phyloP scores from a whole-genome alignment of 1,284 basidiomycete genomes.

The Microbotryomycetes sp. region DNA sequence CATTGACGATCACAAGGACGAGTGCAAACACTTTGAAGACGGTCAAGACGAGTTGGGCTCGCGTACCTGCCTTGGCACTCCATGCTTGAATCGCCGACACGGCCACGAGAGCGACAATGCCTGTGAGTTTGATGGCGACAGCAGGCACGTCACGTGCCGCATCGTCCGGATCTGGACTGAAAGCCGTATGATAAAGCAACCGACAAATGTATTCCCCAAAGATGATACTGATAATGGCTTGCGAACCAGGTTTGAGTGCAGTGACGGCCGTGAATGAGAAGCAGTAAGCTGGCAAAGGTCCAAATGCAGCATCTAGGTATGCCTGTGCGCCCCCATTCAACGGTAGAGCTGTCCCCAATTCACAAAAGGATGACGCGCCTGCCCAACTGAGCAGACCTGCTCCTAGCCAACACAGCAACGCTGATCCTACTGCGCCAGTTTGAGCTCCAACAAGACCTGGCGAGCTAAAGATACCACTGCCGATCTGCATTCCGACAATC shows the following conservation, averaged over 20 bases:
- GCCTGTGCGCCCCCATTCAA: constrained; percentile 74
- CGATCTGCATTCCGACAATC: constrained; percentile 27
- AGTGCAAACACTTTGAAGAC: constrained; percentile 63
- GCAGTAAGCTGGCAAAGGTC: constrained; percentile 48
- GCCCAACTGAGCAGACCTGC: constrained; percentile 75
- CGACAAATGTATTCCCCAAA: constrained; percentile 76
- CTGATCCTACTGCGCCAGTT: constrained; percentile 52
- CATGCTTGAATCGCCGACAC: constrained; percentile 72
- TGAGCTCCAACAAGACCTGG: constrained; percentile 70
- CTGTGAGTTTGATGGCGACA: constrained; percentile 78
- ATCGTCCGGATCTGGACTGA: constrained; percentile 33
- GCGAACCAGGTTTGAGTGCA: constrained; percentile 51
- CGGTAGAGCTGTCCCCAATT: constrained; percentile 75
- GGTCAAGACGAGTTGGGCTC: constrained; percentile 78
- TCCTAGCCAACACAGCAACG: constrained; percentile 35
- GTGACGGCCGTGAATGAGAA: constrained; percentile 44
- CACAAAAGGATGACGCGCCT: constrained; percentile 47
- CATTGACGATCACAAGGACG: constrained; percentile 46
- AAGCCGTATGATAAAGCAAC: constrained; percentile 46
- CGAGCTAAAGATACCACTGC: constrained; percentile 83
- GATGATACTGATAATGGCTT: constrained; percentile 45
- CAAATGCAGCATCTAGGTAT: constrained; percentile 62
- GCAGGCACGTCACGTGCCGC: constrained; percentile 54
- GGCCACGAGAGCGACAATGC: constrained; percentile 61
- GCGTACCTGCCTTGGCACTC: constrained; percentile 69